Percentiles rank a stretch among this genome's conserved stretches.
Conservation (phyloP, 2,329 filamentous ascomycete species). For the Coleophoma crateriformis region DNA sequence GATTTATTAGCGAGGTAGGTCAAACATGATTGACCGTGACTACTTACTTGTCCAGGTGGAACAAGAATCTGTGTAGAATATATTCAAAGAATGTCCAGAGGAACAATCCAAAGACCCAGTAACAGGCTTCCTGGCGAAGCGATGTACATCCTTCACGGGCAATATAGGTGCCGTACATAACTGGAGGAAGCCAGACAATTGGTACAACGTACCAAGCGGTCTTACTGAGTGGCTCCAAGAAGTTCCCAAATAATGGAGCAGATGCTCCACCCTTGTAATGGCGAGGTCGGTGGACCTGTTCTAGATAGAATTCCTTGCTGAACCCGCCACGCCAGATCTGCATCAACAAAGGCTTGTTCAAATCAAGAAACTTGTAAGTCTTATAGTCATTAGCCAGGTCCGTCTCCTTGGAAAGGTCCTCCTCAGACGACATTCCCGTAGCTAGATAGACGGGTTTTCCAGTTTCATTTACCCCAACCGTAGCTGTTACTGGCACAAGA, state of each 20-base stretch:
- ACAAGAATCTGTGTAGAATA: slow-evolving; percentile 79
- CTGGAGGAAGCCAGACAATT: slow-evolving; percentile 74
- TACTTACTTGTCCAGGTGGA: slow-evolving; percentile 86
- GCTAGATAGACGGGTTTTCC: slow-evolving; percentile 40
- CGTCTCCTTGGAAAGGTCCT: slow-evolving; percentile 83
- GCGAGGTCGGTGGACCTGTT: slow-evolving; percentile 90
- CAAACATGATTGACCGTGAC: not conserved
- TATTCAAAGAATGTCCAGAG: slow-evolving; percentile 94
- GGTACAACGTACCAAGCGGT: slow-evolving; percentile 94
- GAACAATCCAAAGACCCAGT: slow-evolving; percentile 65
- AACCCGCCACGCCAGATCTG: slow-evolving; percentile 89
- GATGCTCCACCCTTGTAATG: slow-evolving; percentile 93
- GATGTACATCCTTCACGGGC: slow-evolving; percentile 56
- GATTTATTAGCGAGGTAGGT: slow-evolving; percentile 20
- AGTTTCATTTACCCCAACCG: slow-evolving; percentile 36
- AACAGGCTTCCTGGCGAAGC: slow-evolving; percentile 42
- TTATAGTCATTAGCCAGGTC: slow-evolving; percentile 73
- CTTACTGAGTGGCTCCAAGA: slow-evolving; percentile 93
- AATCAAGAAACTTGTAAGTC: slow-evolving; percentile 88
- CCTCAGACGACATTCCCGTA: slow-evolving; percentile 85
- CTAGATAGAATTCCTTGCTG: slow-evolving; percentile 90
- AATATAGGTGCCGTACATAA: slow-evolving; percentile 66
- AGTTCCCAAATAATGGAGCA: slow-evolving; percentile 93
- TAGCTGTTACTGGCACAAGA: slow-evolving; percentile 47
- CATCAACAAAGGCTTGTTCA: slow-evolving; percentile 75